Percentiles rank a stretch among this genome's conserved stretches.
phyloP scores from a whole-genome alignment of 352 stramenopile species.

The Phytophthora pini region DNA sequence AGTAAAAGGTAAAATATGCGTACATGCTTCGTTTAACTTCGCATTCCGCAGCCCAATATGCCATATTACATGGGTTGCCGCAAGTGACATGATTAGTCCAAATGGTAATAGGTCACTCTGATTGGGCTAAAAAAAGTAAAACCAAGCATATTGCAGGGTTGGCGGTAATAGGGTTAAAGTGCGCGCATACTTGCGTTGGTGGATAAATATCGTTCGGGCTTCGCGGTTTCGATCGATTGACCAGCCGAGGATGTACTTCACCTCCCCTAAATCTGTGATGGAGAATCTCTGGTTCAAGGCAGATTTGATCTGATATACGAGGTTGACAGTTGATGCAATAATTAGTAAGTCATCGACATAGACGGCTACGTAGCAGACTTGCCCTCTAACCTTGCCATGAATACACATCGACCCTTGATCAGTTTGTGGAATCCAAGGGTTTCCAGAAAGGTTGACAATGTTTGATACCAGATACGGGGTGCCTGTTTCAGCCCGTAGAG shows the following conservation, averaged over 20 bases:
- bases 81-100: too few species aligned
- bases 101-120: too few species aligned
- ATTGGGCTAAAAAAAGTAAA: too few species aligned
- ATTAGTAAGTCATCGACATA: constrained; percentile 20
- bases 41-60: too few species aligned
- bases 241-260: constrained; percentile 14
- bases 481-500: constrained; percentile 16
- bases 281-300: constrained; percentile 17
- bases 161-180: not conserved
- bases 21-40: too few species aligned
- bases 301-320: constrained; percentile 9
- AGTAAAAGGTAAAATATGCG: too few species aligned
- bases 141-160: too few species aligned
- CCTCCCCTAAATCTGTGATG: constrained; percentile 14
- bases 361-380: constrained; percentile 12
- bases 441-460: constrained; percentile 6
- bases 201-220: constrained; percentile 15
- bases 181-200: constrained; percentile 28
- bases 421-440: constrained; percentile 5
- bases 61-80: too few species aligned
- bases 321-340: constrained; percentile 3
- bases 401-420: constrained; percentile 13
- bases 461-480: constrained; percentile 16
- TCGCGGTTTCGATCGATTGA: constrained; percentile 12
- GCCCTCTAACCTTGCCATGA: not conserved